These are phyloP conservation scores for Aspergillus ellipticus DNA, from an alignment of 495 filamentous ascomycete species.

Conservation along the genomic window DNA sequence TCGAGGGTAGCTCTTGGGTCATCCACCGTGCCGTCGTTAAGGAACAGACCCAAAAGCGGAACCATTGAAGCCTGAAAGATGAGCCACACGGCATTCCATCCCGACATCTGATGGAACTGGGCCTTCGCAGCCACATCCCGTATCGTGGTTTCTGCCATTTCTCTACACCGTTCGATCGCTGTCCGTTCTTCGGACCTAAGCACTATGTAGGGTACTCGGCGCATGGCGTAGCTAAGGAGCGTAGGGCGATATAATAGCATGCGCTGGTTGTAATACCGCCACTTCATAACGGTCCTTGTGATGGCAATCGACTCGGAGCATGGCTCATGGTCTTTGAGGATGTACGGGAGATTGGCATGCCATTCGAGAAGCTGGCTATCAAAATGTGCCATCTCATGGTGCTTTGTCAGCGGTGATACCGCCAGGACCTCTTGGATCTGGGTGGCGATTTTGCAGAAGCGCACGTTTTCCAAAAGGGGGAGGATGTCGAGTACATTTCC, in stretches of 20 bases:
- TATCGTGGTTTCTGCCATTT: slow-evolving; percentile 66
- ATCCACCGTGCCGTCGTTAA: slow-evolving; percentile 54
- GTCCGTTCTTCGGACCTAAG: slow-evolving; percentile 61
- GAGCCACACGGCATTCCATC: slow-evolving; percentile 83
- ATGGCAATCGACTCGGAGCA: slow-evolving; percentile 68
- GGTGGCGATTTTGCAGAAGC: slow-evolving; percentile 76
- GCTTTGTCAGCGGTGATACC: slow-evolving; percentile 59
- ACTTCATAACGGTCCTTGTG: slow-evolving; percentile 73
- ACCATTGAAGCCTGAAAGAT: slow-evolving; percentile 78
- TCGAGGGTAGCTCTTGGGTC: slow-evolving; percentile 52
- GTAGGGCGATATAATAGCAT: slow-evolving; percentile 77
- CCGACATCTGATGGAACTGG: slow-evolving; percentile 68
- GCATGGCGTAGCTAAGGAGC: slow-evolving; percentile 67
- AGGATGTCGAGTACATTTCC: slow-evolving; percentile 56
- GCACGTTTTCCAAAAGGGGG: slow-evolving; percentile 71
- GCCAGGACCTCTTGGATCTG: slow-evolving; percentile 74
- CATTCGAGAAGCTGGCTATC: slow-evolving; percentile 67
- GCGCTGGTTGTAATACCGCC: slow-evolving; percentile 74
- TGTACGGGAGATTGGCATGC: slow-evolving; percentile 66
- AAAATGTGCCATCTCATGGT: slow-evolving; percentile 60
- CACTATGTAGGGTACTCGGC: slow-evolving; percentile 55
- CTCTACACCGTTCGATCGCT: slow-evolving; percentile 64
- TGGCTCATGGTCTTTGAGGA: slow-evolving; percentile 64
- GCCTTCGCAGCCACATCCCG: slow-evolving; percentile 66
- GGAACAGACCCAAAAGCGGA: slow-evolving; percentile 67